Conservation (phyloP, 164 flowering plant species). For the Annona cherimola region DNA sequence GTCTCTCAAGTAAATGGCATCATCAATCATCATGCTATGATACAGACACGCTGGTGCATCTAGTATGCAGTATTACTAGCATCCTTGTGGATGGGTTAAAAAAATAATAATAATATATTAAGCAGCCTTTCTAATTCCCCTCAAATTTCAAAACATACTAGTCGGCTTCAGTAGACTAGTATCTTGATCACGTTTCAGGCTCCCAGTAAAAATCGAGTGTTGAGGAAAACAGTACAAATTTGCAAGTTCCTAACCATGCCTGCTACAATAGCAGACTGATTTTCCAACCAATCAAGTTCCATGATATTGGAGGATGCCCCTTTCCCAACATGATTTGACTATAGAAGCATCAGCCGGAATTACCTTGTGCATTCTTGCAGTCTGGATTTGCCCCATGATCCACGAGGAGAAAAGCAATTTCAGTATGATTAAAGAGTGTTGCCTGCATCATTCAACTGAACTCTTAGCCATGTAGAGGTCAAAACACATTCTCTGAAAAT, state of each 20-base stretch:
- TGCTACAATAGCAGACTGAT: not conserved
- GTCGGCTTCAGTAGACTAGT: not conserved
- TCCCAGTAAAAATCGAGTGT: not conserved
- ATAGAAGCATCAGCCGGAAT: conserved; percentile 1
- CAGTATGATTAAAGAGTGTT: conserved; percentile 84
- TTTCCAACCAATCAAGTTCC: not conserved
- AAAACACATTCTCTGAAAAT: not conserved
- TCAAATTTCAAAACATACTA: not conserved
- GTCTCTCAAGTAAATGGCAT: not conserved
- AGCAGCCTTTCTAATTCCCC: too few relatives aligned
- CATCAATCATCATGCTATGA: not conserved
- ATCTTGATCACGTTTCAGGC: not conserved
- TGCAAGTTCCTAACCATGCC: not conserved
- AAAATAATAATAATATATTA: too few relatives aligned
- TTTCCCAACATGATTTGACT: not conserved
- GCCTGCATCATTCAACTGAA: conserved; percentile 46
- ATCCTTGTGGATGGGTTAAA: not conserved
- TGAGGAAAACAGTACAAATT: not conserved
- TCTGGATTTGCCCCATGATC: conserved; percentile 73
- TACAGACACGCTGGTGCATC: not conserved
- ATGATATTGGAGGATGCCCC: not conserved
- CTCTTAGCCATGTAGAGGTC: not conserved
- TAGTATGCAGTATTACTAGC: not conserved
- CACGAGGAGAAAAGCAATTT: conserved; percentile 80
- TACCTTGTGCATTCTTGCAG: conserved; percentile 87